Conservation (phyloP, 371 early-diverging fungal species). For the Apophysomyces variabilis region DNA sequence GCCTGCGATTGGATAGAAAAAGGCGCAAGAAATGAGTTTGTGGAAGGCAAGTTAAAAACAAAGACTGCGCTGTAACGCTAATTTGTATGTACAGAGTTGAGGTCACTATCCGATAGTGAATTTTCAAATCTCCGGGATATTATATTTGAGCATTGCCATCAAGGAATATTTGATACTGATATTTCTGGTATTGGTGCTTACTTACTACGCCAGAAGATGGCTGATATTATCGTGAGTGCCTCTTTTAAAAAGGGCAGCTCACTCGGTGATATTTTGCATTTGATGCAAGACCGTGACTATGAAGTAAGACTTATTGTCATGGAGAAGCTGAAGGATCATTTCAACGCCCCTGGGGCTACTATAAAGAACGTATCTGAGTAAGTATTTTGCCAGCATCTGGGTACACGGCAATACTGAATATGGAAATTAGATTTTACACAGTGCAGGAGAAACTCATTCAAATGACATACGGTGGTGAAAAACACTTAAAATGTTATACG, state of each 20-base stretch:
- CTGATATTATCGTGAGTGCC: slow-evolving; percentile 37
- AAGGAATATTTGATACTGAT: slow-evolving; percentile 25
- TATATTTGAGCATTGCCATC: slow-evolving; percentile 29
- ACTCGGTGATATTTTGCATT: slow-evolving; percentile 20
- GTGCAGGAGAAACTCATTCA: slow-evolving; percentile 49
- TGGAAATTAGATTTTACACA: slow-evolving; percentile 19
- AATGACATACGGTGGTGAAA: slow-evolving; percentile 56
- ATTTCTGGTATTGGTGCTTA: slow-evolving; percentile 50
- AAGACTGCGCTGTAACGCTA: background rate
- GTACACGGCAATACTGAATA: background rate
- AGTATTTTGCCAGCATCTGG: slow-evolving; percentile 16
- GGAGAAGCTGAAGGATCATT: slow-evolving; percentile 37
- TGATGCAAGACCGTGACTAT: slow-evolving; percentile 53
- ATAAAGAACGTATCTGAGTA: slow-evolving; percentile 11
- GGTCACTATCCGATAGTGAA: slow-evolving; percentile 19
- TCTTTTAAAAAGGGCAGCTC: slow-evolving; percentile 30
- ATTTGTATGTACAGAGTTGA: slow-evolving; percentile 9
- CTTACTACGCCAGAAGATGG: slow-evolving; percentile 53
- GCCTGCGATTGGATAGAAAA: slow-evolving; percentile 47
- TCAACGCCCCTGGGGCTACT: background rate
- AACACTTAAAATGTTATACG: slow-evolving; percentile 57
- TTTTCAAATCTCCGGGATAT: slow-evolving; percentile 31
- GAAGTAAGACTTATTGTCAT: slow-evolving; percentile 65
- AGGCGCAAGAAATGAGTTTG: slow-evolving; percentile 23
- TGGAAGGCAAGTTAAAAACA: slow-evolving; percentile 21